Base-by-base conservation (phyloP, 176 grass and related monocot genomes). In the Eleusine coracana region DNA sequence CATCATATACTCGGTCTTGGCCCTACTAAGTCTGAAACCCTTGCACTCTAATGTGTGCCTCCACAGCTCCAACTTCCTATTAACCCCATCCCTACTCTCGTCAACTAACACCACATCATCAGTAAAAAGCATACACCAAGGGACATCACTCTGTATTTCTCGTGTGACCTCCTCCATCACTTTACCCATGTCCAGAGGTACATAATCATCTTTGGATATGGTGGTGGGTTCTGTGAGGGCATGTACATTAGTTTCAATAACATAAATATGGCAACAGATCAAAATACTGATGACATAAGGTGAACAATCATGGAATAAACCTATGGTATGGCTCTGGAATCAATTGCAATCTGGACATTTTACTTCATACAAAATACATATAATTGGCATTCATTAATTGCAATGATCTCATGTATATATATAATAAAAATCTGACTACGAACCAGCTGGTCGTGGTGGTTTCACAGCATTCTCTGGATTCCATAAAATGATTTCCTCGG, bases 401-500 rank as follows among this genome's bases (percentile, higher is more conserved):
- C 5, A 39, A 75, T 36, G 52, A 54, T 89, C 54, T 80, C 29
- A 84, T 48, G 21, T 31, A 67, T 29, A 23, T 44, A 49, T 29
- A 23, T 44, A 49, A 81, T 66, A 46, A 11, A 12, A 42, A 74
- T 54, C 58, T 65, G 59, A 76, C 74, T 28, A 50, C 75, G 3
- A 56, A 90, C 88, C 84, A 68, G 54, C 7, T 55, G 13, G 2
- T 58, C 46, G 62, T 17, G 3, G 28, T 68, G 6, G 60, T 78
- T 74, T 73, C 65, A 44, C 49, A 69, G 41, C 73, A 51, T 37
- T 72, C 46, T 42, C 67, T 78, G 74, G 79, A 65, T 83, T 87
- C 79, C 80, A 86, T 62, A 86, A 44, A 83, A 82, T 90, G 18
- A 86, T 29, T 75, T 87, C 84, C 51, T 83, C 80, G 15, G 80